Evolutionary conservation across 2,329 filamentous ascomycete species (phyloP), one percentile per base, ranked within the genome.

Genomic region (Chaetomium olivaceum): DNA sequence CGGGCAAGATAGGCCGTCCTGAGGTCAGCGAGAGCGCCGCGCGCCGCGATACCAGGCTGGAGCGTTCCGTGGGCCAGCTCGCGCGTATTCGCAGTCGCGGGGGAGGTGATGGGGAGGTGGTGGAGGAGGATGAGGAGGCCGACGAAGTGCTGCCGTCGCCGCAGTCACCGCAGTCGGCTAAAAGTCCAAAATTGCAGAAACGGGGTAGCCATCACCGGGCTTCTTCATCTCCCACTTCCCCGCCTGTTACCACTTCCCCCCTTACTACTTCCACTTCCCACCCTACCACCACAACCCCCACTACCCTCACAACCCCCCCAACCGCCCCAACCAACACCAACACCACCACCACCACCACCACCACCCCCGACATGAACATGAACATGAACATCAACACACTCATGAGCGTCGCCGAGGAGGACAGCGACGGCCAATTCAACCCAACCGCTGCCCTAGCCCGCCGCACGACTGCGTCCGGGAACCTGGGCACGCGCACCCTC

Each of bases 31-130:
- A 89, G 69, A 88, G 83, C 68, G 83, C 84, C 2, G 87, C 87
- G 1, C 80, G 88, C 11, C 81, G 83, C 60, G 88, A 91, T 69
- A 89, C 86, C 0, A 82, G 80, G 23, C 78, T 90, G 1, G 88
- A 91, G 74, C 82, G 87, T 36, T 85, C 80, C 68, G 74, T 78
- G n/a, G 78, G 80, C 7, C 82, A 89, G 72, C 79, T 87, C 4
- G 77, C 75, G n/a, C 75, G 76, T 16, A 73, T 87, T 4, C 81
- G 78, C 50, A 76, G 74, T 55, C 73, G 76, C 25, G 69, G 73
- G 0, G 73, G 71, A 11, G 71, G 71, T 21, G 56, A 23, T 2
- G 9, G 57, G 16, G 43, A 74, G 25, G 72, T 76, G n/a, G 73
- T 71, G 8, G 71, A 71, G 23, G 73, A 67, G 68, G 73, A 70